phyloP scores from a whole-genome alignment of 1,284 basidiomycete genomes.

The Thecaphora thlaspeos region DNA sequence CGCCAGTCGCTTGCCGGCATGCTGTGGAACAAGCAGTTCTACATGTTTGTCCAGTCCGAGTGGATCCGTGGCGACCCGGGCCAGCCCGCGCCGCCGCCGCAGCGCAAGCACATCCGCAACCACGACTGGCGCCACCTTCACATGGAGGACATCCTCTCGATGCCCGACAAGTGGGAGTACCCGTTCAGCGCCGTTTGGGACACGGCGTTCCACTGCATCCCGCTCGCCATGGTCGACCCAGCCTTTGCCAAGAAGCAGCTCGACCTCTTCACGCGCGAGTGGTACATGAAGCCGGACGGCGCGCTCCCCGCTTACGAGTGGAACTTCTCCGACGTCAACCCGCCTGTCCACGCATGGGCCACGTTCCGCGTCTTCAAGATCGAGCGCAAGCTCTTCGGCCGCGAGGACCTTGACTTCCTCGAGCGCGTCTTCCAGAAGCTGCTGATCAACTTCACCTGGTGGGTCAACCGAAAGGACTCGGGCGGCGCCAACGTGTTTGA shows the following conservation, averaged over 20 bases:
- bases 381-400: slow-evolving; percentile 87
- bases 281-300: slow-evolving; percentile 97
- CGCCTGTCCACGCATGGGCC: slow-evolving; percentile 91
- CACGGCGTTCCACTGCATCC: slow-evolving; percentile 97
- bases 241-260: slow-evolving; percentile 96
- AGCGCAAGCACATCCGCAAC: slow-evolving; percentile 82
- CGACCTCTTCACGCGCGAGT: slow-evolving; percentile 91
- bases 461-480: slow-evolving; percentile 96
- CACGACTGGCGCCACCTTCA: slow-evolving; percentile 77
- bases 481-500: slow-evolving; percentile 96
- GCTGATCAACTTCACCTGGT: slow-evolving; percentile 95
- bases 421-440: slow-evolving; percentile 98
- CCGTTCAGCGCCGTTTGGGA: slow-evolving; percentile 67
- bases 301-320: slow-evolving; percentile 98
- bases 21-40: slow-evolving; percentile 97
- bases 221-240: slow-evolving; percentile 90
- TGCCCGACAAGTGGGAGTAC: slow-evolving; percentile 98
- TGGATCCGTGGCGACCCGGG: slow-evolving; percentile 94
- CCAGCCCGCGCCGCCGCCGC: slow-evolving; percentile 88
- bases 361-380: slow-evolving; percentile 66
- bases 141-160: slow-evolving; percentile 90
- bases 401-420: slow-evolving; percentile 85
- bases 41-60: slow-evolving; percentile 90
- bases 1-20: slow-evolving; percentile 96
- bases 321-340: slow-evolving; percentile 97